Evolutionary conservation across 257 asterid genomes (phyloP), one percentile per base, ranked within the genome.

Genomic region (Solanum virginianum): DNA sequence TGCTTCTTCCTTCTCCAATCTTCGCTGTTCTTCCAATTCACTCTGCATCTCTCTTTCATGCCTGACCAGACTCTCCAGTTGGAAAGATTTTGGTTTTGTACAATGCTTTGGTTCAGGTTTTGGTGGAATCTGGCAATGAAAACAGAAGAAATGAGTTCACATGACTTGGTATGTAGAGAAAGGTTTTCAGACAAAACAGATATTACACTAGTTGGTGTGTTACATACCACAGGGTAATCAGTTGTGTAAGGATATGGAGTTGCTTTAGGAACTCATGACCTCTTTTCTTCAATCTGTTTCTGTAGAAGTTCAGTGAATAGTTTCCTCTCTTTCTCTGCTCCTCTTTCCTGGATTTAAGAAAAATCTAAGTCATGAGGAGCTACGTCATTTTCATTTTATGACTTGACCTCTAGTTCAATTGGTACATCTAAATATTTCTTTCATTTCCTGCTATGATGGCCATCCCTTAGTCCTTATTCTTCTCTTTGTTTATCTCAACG

Each of bases 221-320:
- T 74, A 49, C 88, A 66, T 92, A 93, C 99, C 94, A 95, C 96
- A 26, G 99, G 99, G 86, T 89, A 97, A 79, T 97, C 99, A 83
- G 98, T 97, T 82, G 99, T 97, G 88, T 95, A 97, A 82, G 99
- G 99, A 90, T 97, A 97, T 45, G 99, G 99, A 85, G 86, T 87
- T 71, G 99, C 99, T 89, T 83, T 91, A 10, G 98, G 99, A 80
- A 97, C 62, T 86, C 98, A 90, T 65, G 97, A 95, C 81, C 87
- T 89, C 89, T 95, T 98, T 86, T 95, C 98, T 87, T 95, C 98
- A 87, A 91, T 77, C 85, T 94, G 92, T 90, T 94, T 97, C 85
- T 87, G 91, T 91, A 87, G 68, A 62, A 94, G 90, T 80, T 97
- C 99, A 86, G 88, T 91, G 10, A 87, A 87, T 54, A 91, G 68